A percentile compares a stretch with the other conserved stretches of the same genome.
Conservation (phyloP, 1,139 yeast species). For the Eremothecium gossypii region DNA sequence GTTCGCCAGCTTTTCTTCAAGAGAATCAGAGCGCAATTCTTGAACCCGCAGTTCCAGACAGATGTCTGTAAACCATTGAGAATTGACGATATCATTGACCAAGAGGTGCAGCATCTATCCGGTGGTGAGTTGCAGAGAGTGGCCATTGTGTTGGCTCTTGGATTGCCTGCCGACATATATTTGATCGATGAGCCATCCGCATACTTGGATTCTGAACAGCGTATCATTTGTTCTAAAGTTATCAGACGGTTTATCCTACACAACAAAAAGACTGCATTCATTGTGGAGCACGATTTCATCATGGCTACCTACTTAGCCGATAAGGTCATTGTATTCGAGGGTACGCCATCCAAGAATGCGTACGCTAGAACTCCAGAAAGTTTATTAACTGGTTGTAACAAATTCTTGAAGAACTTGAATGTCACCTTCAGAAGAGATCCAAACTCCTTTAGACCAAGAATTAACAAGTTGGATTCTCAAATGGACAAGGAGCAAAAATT, state of each 20-base stretch:
- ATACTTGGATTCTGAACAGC: conserved; percentile 96
- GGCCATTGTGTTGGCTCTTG: conserved; percentile 89
- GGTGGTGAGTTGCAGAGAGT: conserved; percentile 99
- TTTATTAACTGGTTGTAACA: conserved; percentile 91
- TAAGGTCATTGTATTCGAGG: conserved; percentile 96
- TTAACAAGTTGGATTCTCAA: conserved; percentile 93
- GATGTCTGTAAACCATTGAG: conserved; percentile 94
- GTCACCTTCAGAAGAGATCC: conserved; percentile 99
- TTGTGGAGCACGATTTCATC: conserved; percentile 99
- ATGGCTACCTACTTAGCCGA: conserved; percentile 99
- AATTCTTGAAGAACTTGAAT: conserved; percentile 90
- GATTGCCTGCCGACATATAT: conserved; percentile 91
- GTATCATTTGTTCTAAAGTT: conserved; percentile 97
- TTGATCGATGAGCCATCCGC: conserved; percentile 98
- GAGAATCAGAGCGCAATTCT: conserved; percentile 87
- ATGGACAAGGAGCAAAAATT: conserved; percentile 96
- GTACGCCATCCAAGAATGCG: conserved; percentile 79
- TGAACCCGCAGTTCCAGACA: conserved; percentile 95
- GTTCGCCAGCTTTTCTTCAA: conserved; percentile 95
- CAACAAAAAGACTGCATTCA: conserved; percentile 93
- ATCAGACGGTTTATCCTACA: conserved; percentile 94
- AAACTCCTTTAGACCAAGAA: conserved; percentile 94
- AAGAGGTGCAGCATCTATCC: conserved; percentile 92
- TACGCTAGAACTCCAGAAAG: conserved; percentile 84
- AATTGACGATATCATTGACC: conserved; percentile 90